These are phyloP conservation scores for Hyaloscypha variabilis DNA, from an alignment of 495 filamentous ascomycete genomes.

Conservation along the genomic window DNA sequence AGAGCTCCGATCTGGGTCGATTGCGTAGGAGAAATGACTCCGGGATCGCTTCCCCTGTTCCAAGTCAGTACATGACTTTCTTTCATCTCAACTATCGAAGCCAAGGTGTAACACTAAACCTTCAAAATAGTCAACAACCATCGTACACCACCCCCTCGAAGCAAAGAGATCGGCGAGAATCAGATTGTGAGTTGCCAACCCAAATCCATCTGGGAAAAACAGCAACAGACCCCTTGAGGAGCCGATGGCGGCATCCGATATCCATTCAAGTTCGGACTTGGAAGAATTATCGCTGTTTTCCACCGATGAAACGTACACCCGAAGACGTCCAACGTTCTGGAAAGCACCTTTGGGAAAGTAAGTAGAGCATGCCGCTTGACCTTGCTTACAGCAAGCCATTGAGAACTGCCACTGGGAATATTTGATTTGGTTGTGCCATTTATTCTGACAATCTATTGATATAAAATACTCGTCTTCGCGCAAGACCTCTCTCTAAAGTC, in stretches of 20 bases:
- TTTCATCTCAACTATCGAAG: no score
- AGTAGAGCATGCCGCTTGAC: background rate
- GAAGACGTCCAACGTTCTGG: background rate
- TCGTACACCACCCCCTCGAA: background rate
- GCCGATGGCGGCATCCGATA: background rate
- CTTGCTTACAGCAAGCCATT: background rate
- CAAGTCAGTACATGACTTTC: background rate
- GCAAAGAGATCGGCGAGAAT: background rate
- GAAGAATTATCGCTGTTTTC: background rate
- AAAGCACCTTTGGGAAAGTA: background rate
- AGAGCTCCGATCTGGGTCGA: background rate
- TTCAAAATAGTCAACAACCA: background rate
- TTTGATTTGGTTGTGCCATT: no score
- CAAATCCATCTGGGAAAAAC: conserved; percentile 1
- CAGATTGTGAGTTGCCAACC: background rate
- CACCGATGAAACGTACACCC: no score
- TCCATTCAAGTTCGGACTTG: background rate
- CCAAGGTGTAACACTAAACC: background rate
- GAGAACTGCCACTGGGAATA: background rate
- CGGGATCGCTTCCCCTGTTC: background rate
- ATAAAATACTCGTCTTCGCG: no score
- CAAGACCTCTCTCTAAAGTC: no score
- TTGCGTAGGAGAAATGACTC: background rate
- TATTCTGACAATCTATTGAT: no score
- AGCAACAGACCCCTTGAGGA: background rate